Conservation (phyloP, 2,329 filamentous ascomycete genomes). For the Bretziella fagacearum region DNA sequence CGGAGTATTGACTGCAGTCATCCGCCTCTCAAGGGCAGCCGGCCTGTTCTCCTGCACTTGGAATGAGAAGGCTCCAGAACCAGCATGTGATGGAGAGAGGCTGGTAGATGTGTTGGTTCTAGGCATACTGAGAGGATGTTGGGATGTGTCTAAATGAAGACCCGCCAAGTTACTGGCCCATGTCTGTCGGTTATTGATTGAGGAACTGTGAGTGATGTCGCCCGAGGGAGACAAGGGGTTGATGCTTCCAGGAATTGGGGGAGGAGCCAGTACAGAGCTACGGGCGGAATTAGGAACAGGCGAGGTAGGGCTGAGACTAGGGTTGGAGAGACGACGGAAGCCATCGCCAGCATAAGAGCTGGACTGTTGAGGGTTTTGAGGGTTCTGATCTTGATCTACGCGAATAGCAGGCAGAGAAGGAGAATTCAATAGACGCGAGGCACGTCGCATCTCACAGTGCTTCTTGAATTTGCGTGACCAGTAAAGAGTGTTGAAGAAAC, state of each 20-base stretch:
- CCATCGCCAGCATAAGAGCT: neutral
- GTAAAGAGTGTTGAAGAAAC: conserved; percentile 90
- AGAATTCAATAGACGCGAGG: conserved; percentile 58
- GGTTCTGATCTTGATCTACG: conserved; percentile 58
- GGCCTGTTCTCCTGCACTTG: conserved; percentile 33
- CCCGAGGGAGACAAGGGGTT: conserved; percentile 13
- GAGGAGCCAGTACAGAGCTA: conserved; percentile 8
- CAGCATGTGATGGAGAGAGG: conserved; percentile 25
- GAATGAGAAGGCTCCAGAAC: conserved; percentile 39
- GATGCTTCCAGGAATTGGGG: neutral
- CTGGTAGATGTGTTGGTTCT: conserved; percentile 19
- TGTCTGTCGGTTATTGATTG: conserved; percentile 22
- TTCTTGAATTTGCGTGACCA: conserved; percentile 72
- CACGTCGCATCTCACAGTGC: conserved; percentile 52
- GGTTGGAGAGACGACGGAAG: conserved; percentile 7
- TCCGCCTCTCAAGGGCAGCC: conserved; percentile 13
- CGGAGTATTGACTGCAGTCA: conserved; percentile 13
- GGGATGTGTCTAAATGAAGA: conserved; percentile 23
- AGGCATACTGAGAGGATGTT: conserved; percentile 39
- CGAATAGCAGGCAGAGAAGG: conserved; percentile 81
- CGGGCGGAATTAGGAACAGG: conserved; percentile 3
- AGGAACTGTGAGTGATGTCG: conserved; percentile 20
- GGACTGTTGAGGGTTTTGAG: conserved; percentile 18
- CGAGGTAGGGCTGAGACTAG: conserved; percentile 8
- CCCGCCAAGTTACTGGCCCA: conserved; percentile 24